These are phyloP conservation scores for Casaregolazyma suthepensis DNA, from an alignment of 1,139 yeast genomes.

Conservation along the genomic window DNA sequence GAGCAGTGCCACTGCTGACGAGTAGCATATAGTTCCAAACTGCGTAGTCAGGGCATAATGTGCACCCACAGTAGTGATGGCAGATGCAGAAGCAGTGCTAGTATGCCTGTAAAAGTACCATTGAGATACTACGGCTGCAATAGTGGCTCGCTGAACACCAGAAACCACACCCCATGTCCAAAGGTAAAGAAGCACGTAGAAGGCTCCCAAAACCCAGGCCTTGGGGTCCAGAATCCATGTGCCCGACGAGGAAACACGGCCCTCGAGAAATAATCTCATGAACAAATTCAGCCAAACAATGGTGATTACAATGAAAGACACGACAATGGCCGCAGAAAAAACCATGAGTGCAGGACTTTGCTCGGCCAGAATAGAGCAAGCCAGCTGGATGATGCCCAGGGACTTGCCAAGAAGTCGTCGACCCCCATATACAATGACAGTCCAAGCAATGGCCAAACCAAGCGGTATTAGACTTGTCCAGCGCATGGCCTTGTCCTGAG, in stretches of 20 bases:
- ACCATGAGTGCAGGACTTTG: slow-evolving; percentile 28
- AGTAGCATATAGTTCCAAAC: slow-evolving; percentile 36
- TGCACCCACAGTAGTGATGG: slow-evolving; percentile 25
- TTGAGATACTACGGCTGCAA: slow-evolving; percentile 34
- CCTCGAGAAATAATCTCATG: slow-evolving; percentile 34
- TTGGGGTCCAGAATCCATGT: slow-evolving; percentile 30
- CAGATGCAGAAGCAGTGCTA: slow-evolving; percentile 20
- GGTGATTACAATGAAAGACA: slow-evolving; percentile 28
- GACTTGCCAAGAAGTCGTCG: slow-evolving; percentile 32
- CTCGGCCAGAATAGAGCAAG: slow-evolving; percentile 32
- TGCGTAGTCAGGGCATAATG: slow-evolving; percentile 29
- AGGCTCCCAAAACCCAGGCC: slow-evolving; percentile 33
- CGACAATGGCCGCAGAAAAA: slow-evolving; percentile 29
- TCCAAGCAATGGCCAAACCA: slow-evolving; percentile 31
- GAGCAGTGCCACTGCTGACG: slow-evolving; percentile 31
- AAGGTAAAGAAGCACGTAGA: slow-evolving; percentile 35
- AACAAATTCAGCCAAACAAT: slow-evolving; percentile 35
- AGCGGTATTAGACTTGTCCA: slow-evolving; percentile 33
- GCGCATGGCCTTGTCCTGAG: slow-evolving; percentile 36
- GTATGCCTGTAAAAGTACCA: slow-evolving; percentile 36
- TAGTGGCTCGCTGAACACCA: slow-evolving; percentile 34
- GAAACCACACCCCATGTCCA: slow-evolving; percentile 41
- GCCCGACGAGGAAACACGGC: slow-evolving; percentile 26
- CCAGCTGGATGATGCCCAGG: slow-evolving; percentile 33
- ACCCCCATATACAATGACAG: slow-evolving; percentile 29